phyloP scores from a whole-genome alignment of 2,329 filamentous ascomycete genomes.

The Pyricularia pennisetigena region DNA sequence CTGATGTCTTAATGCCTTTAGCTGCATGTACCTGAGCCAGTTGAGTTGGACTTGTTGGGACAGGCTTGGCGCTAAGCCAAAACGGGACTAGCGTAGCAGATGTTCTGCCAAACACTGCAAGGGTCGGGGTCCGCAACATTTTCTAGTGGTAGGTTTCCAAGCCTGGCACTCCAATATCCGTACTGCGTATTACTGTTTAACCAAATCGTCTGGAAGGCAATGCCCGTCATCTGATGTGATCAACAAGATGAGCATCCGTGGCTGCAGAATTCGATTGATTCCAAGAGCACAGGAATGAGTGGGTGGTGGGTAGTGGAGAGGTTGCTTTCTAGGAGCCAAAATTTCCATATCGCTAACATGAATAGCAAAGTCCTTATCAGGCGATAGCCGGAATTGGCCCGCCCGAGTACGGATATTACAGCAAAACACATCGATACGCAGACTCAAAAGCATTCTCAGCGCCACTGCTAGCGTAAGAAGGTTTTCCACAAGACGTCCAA shows the following conservation, averaged over 20 bases:
- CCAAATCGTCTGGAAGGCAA: neutral
- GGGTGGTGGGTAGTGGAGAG: neutral
- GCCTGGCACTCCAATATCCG: neutral
- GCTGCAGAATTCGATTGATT: neutral
- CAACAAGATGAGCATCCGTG: neutral
- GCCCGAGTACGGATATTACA: no score
- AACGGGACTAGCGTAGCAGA: neutral
- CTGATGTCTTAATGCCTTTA: neutral
- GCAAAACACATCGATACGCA: neutral
- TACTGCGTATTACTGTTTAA: neutral
- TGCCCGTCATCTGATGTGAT: neutral
- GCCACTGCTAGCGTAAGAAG: neutral
- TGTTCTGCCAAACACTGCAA: neutral
- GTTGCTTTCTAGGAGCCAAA: neutral
- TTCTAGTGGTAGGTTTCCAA: neutral
- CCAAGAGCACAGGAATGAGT: neutral
- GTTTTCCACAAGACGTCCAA: neutral
- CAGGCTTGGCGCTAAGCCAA: neutral
- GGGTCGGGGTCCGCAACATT: slow-evolving; percentile 1
- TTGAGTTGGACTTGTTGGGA: slow-evolving; percentile 6
- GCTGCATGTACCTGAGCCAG: neutral
- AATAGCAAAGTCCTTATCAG: no score
- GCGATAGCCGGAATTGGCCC: no score
- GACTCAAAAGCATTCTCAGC: neutral
- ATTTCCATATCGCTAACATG: neutral